Conservation (phyloP, 305 asterid genomes). For the Fraxinus sp. region DNA sequence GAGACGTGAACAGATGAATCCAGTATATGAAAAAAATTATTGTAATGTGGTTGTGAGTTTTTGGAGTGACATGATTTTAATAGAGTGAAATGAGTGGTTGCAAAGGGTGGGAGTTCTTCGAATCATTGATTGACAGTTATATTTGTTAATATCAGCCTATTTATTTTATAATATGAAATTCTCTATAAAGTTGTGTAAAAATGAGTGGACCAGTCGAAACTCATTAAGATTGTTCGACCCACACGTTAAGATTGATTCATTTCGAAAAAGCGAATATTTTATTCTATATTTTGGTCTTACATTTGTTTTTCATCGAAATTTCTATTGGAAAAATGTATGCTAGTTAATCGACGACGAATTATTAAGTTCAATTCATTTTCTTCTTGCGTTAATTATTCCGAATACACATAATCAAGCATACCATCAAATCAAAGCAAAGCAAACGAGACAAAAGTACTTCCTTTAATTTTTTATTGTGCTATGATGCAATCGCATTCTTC, state of each 20-base stretch:
- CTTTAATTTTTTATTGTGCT: background rate
- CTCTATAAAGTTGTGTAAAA: background rate
- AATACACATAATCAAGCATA: background rate
- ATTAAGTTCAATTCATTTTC: background rate
- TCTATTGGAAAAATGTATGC: background rate
- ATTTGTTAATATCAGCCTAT: background rate
- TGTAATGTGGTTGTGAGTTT: background rate
- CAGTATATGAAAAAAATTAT: background rate
- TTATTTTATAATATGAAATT: background rate
- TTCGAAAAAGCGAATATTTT: background rate
- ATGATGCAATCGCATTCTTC: background rate
- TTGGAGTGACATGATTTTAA: conserved; percentile 25
- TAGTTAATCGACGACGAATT: background rate
- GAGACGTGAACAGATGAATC: background rate
- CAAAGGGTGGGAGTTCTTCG: background rate
- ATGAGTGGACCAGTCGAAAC: background rate
- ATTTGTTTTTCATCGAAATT: background rate
- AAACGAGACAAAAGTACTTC: too few relatives aligned
- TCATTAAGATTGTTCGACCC: background rate
- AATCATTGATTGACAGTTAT: background rate
- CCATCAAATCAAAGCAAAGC: background rate
- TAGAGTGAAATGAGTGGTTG: conserved; percentile 27
- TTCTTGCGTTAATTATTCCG: background rate
- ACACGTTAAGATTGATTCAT: background rate
- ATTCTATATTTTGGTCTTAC: too few relatives aligned